These are phyloP conservation scores for Paramecium octaurelia DNA, from an alignment of 73 alveolate species.

Conservation along the genomic window DNA sequence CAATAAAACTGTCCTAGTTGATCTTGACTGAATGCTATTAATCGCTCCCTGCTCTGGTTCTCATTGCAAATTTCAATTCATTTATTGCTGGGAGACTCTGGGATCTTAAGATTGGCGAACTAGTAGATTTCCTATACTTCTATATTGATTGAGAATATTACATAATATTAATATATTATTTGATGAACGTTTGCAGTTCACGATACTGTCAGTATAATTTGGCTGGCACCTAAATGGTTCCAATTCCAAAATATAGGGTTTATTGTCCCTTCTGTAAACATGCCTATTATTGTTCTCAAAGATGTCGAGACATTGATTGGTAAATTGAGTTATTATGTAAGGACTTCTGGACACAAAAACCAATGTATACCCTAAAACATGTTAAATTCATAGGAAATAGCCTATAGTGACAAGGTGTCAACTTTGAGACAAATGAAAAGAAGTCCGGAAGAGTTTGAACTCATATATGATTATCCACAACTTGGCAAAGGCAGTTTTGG, in stretches of 20 bases:
- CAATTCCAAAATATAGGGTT: background rate
- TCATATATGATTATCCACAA: slow-evolving; percentile 30
- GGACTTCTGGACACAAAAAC: slow-evolving; percentile 47
- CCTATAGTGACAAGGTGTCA: slow-evolving; percentile 21
- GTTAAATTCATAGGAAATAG: slow-evolving; percentile 34
- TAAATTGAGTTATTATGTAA: background rate
- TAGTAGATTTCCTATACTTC: background rate
- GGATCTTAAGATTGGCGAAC: background rate
- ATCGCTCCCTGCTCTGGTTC: slow-evolving; percentile 43
- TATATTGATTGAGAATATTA: background rate
- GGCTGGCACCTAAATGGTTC: background rate
- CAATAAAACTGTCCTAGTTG: slow-evolving; percentile 7
- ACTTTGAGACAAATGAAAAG: slow-evolving; percentile 36
- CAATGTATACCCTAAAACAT: slow-evolving; percentile 2
- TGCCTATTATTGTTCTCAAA: background rate
- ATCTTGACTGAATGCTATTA: background rate
- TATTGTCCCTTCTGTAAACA: slow-evolving; percentile 1
- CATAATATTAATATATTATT: slow-evolving; percentile 21
- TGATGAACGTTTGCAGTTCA: slow-evolving; percentile 29
- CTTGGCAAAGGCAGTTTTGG: slow-evolving; percentile 61
- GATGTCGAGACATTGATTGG: slow-evolving; percentile 32
- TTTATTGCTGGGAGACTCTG: background rate
- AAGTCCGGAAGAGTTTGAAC: slow-evolving; percentile 40
- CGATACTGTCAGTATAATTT: slow-evolving; percentile 12
- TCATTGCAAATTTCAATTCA: background rate